Evolutionary conservation across 2,329 filamentous ascomycete genomes (phyloP), one percentile per base, ranked within the genome.

Genomic region (Domatiomyces catenatus): DNA sequence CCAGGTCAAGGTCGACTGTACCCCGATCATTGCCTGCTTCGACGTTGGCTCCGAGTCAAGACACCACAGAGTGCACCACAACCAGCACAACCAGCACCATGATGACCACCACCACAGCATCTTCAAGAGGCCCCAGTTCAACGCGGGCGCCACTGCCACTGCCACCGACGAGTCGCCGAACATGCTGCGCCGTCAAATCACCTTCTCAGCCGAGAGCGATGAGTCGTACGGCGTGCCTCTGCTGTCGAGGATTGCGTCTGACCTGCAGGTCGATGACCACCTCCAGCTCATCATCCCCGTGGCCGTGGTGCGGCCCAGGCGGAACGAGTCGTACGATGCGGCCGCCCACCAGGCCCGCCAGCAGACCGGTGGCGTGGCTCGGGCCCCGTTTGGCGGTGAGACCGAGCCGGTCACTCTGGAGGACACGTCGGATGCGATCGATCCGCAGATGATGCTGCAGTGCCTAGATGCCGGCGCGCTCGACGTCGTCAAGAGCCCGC

Each of bases 391-490:
- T 49, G 55, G 44, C 44, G 45, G 50, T 17, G 56, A 54, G 48
- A 49, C 54, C 48, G 50, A 50, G 48, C 50, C 53, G 52, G 53
- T 56, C 52, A 48, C 54, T 50, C 55, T 55, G 51, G 57, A 24
- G 61, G 64, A 54, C 49, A 46, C 44, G 46, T 64, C 63, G 48
- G 62, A 70, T 43, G 63, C 69, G 18, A 65, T 69, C 7, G 72
- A 79, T 52, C 71, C 72, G 10, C 68, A 71, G 44, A 68, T 75
- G 48, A 73, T 89, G 53, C 77, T 81, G 58, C 79, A 75, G 60
- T 94, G 87, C 62, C 69, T 96, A 20, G 87, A 94, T 61, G 79
- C 84, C 3, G 92, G 92, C 36, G 90, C 90, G 8, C 75, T 84
- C 26, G 90, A 96, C 66, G 86, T 94, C 47, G 74, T 95, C 56